Evolutionary conservation across 805 yeast species (phyloP).

Genomic region (Pichia gijzeniarum): DNA sequence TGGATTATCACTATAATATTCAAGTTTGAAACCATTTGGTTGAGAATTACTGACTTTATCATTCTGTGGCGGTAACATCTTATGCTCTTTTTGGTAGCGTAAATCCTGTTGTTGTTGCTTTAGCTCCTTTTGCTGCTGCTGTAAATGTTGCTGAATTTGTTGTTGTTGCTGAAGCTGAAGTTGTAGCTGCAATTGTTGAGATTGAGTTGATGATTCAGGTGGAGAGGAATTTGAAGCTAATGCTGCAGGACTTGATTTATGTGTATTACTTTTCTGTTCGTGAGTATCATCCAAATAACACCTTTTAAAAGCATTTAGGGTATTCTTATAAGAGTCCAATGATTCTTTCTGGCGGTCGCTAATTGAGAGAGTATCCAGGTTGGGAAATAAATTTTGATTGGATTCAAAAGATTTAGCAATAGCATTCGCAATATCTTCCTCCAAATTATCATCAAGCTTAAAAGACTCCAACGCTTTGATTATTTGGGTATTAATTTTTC

Average conservation of each 20-base stretch:
- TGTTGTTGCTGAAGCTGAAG: slow-evolving; percentile 11
- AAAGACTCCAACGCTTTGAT: slow-evolving; percentile 22
- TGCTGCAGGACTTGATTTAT: background rate
- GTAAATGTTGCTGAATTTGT: slow-evolving; percentile 3
- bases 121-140: background rate
- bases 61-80: too few species aligned
- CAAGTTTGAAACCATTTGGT: background rate
- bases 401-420: slow-evolving; percentile 17
- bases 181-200: slow-evolving; percentile 4
- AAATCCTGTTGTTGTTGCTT: background rate
- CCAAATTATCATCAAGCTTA: slow-evolving; percentile 17
- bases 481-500: slow-evolving; percentile 19
- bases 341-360: background rate
- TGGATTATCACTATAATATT: background rate
- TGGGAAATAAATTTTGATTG: slow-evolving; percentile 7
- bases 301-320: slow-evolving; percentile 4
- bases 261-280: slow-evolving; percentile 1
- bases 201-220: background rate
- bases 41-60: background rate
- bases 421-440: slow-evolving; percentile 18
- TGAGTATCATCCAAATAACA: slow-evolving; percentile 1
- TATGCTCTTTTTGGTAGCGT: background rate
- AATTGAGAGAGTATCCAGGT: background rate
- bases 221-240: too few species aligned
- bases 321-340: slow-evolving; percentile 1